Evolutionary conservation across 2,329 filamentous ascomycete genomes (phyloP).

Genomic region (Daldinia eschscholtzii): DNA sequence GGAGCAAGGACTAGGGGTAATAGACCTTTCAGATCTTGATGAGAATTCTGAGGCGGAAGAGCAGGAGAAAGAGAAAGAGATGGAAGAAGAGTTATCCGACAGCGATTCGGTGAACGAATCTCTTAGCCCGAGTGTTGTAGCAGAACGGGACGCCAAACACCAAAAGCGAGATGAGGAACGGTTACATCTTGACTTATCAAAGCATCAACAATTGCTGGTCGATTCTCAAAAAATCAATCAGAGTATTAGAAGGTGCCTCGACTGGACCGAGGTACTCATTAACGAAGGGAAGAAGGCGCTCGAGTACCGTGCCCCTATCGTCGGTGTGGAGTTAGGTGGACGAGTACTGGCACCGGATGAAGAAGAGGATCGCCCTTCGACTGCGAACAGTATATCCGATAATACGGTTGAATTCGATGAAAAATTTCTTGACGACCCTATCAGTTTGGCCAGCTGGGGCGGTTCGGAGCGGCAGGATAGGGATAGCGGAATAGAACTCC

Average conservation of each 20-base stretch:
- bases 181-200: conserved; percentile 85
- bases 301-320: conserved; percentile 81
- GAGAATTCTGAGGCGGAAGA: conserved; percentile 58
- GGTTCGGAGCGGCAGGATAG: conserved; percentile 59
- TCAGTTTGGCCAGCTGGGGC: conserved; percentile 45
- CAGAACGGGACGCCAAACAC: conserved; percentile 63
- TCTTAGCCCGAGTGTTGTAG: conserved; percentile 57
- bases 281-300: conserved; percentile 89
- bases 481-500: conserved; percentile 66
- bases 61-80: conserved; percentile 57
- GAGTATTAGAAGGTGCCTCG: conserved; percentile 88
- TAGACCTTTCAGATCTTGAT: conserved; percentile 64
- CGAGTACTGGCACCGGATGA: conserved; percentile 72
- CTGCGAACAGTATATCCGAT: conserved; percentile 46
- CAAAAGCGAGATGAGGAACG: conserved; percentile 83
- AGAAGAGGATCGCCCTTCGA: conserved; percentile 50
- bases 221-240: conserved; percentile 97
- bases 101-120: conserved; percentile 56
- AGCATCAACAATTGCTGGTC: conserved; percentile 88
- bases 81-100: conserved; percentile 65
- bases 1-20: conserved; percentile 58
- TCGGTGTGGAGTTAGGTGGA: conserved; percentile 85
- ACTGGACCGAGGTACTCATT: conserved; percentile 91
- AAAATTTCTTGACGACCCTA: conserved; percentile 37
- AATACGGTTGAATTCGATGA: conserved; percentile 44